phyloP scores from a whole-genome alignment of 202 grass and related monocot genomes.

The Setaria italica region DNA sequence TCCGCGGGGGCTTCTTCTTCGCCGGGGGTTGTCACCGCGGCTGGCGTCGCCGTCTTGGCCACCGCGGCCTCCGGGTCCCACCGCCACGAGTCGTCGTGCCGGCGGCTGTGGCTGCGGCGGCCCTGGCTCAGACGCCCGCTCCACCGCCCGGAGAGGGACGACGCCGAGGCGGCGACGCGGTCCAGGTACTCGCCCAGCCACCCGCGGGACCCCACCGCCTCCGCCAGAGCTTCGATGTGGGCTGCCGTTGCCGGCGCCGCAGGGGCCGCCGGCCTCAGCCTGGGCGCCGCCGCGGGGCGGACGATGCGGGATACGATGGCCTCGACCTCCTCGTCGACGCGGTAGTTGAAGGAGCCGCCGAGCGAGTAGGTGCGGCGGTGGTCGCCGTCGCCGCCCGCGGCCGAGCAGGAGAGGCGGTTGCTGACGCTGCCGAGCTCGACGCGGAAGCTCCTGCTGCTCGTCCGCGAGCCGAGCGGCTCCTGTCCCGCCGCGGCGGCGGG shows the following conservation, averaged over 20 bases:
- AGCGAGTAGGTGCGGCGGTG: conserved; percentile 68
- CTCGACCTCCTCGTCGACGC: conserved; percentile 92
- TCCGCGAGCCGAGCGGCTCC: conserved; percentile 25
- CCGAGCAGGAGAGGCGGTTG: conserved; percentile 52
- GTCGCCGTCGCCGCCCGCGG: conserved; percentile 40
- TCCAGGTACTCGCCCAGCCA: conserved; percentile 87
- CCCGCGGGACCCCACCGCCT: conserved; percentile 57
- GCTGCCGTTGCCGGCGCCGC: neutral
- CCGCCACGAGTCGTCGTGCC: conserved; percentile 28
- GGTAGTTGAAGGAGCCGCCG: conserved; percentile 82
- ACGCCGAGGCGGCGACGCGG: conserved; percentile 66
- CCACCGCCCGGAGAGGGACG: conserved; percentile 66
- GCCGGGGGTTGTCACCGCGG: conserved; percentile 30
- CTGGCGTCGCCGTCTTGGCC: neutral
- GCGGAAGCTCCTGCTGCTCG: conserved; percentile 65
- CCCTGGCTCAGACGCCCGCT: conserved; percentile 63
- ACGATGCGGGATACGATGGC: conserved; percentile 74
- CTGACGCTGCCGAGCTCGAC: conserved; percentile 89
- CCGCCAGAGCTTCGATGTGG: conserved; percentile 56
- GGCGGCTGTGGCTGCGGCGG: conserved; percentile 33
- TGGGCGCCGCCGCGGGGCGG: conserved; percentile 33
- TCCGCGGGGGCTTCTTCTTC: conserved; percentile 49
- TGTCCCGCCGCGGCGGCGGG: neutral
- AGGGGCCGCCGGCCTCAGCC: conserved; percentile 18
- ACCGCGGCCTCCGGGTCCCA: conserved; percentile 64